Evolutionary conservation across 768 basidiomycete genomes (phyloP), one percentile per base, ranked within the genome.

Genomic region (Tulasnella calospora): DNA sequence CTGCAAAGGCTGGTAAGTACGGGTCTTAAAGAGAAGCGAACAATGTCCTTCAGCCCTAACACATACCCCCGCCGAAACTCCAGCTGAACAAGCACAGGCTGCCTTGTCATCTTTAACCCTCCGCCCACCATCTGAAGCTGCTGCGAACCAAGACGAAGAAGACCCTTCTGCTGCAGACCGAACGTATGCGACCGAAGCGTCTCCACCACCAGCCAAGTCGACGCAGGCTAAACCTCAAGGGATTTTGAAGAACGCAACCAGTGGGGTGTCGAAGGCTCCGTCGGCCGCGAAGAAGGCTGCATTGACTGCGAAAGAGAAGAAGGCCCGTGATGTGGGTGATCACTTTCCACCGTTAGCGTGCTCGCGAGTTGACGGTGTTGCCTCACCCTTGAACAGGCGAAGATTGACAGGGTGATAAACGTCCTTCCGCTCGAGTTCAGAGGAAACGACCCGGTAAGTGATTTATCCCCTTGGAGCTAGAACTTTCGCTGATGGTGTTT

Each of bases 341-440:
- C 27, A 3, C 61, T 30, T 8, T 67, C 13, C 61, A 67, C 4
- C 1, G 30, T 12, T 27, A 35, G 61, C 7, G 30, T 70, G 35
- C 27, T 46, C 51, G 9, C 44, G 70, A 12, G 61, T 36, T 73
- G 69, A 70, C 46, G 44, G 33, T 51, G 44, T 47, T 35, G 10
- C 30, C 67, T 74, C 77, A 35, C 33, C 3, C 82, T 91, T 79
- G 88, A 88, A 73, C 85, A 92, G 82, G 80, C 82, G 1, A 78
- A 81, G 35, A 83, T 86, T n/a, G 94, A 95, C 80, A 89, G 89
- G 78, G 88, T 94, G 21, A 88, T 96, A 21, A 88, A 90, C 35
- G 89, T 88, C 76, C 86, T 97, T 47, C 96, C 96, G 0, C 87
- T 98, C 17, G 96, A 97, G 84, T 98, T 95, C 83, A 89, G 96